Conservation (phyloP, 495 filamentous ascomycete species). For the Xylaria palmicola region DNA sequence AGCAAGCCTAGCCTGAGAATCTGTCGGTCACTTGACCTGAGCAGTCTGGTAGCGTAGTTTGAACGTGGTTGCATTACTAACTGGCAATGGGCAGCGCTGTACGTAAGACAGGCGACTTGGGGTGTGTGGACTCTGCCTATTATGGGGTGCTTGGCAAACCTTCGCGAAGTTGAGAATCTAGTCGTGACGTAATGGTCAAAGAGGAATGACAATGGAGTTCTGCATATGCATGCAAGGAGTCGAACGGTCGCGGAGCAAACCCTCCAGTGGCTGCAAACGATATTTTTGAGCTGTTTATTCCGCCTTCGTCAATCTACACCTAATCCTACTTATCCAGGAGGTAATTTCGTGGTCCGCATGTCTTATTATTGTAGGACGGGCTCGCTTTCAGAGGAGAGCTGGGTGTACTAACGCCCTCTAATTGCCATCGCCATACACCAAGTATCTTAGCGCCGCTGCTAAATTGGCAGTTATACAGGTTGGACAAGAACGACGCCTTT, state of each 20-base stretch:
- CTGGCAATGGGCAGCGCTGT: not conserved
- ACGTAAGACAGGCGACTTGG: not conserved
- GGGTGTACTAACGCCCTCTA: not conserved
- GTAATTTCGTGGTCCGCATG: not conserved
- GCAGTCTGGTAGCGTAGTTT: too few relatives aligned
- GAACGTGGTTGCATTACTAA: too few relatives aligned
- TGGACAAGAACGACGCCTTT: not conserved
- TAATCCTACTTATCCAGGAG: not conserved
- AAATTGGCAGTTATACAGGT: not conserved
- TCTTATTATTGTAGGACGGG: not conserved
- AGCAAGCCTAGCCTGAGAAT: too few relatives aligned
- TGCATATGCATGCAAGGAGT: not conserved
- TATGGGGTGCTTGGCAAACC: constrained; percentile 8
- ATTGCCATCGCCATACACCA: not conserved
- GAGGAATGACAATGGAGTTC: not conserved
- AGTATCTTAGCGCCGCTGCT: not conserved
- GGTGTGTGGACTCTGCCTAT: not conserved
- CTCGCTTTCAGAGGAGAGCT: not conserved
- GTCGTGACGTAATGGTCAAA: constrained; percentile 13
- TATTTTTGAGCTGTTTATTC: not conserved
- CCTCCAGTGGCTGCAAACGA: not conserved
- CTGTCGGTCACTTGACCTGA: too few relatives aligned
- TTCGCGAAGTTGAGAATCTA: constrained; percentile 8
- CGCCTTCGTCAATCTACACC: not conserved
- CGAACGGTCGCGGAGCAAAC: constrained; percentile 1